Percentiles rank a stretch among this genome's conserved stretches.
Conservation (phyloP, 768 basidiomycete genomes). For the Kwoniella dejecticola region DNA sequence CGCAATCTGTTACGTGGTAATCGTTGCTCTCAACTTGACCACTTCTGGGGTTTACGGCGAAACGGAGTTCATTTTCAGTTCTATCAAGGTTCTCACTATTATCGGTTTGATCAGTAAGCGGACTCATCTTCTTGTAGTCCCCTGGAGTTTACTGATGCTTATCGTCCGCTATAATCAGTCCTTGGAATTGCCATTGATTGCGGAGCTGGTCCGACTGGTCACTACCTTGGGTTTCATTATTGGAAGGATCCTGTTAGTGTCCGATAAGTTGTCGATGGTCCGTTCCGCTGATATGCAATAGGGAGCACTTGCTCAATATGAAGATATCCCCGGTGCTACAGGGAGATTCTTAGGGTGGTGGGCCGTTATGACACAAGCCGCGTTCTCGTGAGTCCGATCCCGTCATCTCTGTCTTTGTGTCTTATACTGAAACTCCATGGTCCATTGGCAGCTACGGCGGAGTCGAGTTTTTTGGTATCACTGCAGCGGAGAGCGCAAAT, state of each 20-base stretch:
- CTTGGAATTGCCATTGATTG: constrained; percentile 21
- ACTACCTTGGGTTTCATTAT: constrained; percentile 26
- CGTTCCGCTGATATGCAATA: neutral
- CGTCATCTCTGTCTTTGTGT: neutral
- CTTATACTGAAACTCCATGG: neutral
- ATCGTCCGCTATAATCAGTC: too few species aligned
- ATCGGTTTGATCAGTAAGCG: constrained; percentile 46
- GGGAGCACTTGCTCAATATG: constrained; percentile 13
- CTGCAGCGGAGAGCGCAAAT: constrained; percentile 69
- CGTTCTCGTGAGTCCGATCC: constrained; percentile 23
- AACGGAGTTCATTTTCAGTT: constrained; percentile 67
- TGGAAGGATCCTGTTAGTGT: constrained; percentile 18
- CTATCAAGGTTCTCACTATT: constrained; percentile 44
- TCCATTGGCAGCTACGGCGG: constrained; percentile 61
- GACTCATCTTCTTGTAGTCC: neutral
- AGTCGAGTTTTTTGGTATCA: constrained; percentile 76
- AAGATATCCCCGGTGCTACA: constrained; percentile 6
- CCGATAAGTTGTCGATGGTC: neutral
- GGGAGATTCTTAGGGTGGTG: constrained; percentile 24
- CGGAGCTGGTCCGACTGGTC: constrained; percentile 17
- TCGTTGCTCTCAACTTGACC: constrained; percentile 20
- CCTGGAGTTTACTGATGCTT: too few species aligned
- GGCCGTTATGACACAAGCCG: constrained; percentile 25
- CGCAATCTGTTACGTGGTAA: constrained; percentile 30
- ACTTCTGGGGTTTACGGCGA: constrained; percentile 62